Percentiles rank a stretch among this genome's conserved stretches.
Evolutionary conservation across 345 rosid species (phyloP).

Genomic region (Brassica rapa): DNA sequence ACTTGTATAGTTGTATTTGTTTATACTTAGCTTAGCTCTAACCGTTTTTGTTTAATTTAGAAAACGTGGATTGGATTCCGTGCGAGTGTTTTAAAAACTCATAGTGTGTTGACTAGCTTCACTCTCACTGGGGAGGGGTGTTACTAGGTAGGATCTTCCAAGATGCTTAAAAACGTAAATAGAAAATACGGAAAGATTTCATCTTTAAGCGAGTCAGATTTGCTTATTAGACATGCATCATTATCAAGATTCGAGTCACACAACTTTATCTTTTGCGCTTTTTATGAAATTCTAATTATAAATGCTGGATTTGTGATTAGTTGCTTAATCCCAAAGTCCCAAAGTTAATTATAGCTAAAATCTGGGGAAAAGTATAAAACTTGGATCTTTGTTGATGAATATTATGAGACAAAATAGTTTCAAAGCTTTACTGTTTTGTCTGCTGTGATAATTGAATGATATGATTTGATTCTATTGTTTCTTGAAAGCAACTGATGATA

Average conservation of each 20-base stretch:
- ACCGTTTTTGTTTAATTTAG: not conserved
- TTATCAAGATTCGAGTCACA: constrained; percentile 13
- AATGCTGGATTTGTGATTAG: not conserved
- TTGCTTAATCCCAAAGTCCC: not conserved
- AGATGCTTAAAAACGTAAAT: not conserved
- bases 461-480: constrained; percentile 31
- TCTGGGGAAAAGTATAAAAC: not conserved
- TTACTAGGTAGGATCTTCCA: constrained; percentile 31
- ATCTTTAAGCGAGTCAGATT: constrained; percentile 19
- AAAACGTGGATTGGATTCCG: constrained; percentile 20
- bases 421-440: constrained; percentile 22
- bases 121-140: constrained; percentile 13
- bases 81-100: constrained; percentile 16
- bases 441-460: constrained; percentile 33
- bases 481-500: constrained; percentile 32
- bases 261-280: constrained; percentile 4
- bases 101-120: constrained; percentile 22
- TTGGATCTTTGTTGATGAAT: constrained; percentile 16
- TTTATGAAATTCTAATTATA: constrained; percentile 7
- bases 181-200: not conserved
- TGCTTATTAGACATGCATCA: constrained; percentile 1
- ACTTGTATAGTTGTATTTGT: constrained; percentile 1
- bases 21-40: not conserved
- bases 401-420: constrained; percentile 29
- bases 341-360: not conserved